Base-by-base conservation (phyloP, 169 alveolate genomes). In the Theileria orientalis region DNA sequence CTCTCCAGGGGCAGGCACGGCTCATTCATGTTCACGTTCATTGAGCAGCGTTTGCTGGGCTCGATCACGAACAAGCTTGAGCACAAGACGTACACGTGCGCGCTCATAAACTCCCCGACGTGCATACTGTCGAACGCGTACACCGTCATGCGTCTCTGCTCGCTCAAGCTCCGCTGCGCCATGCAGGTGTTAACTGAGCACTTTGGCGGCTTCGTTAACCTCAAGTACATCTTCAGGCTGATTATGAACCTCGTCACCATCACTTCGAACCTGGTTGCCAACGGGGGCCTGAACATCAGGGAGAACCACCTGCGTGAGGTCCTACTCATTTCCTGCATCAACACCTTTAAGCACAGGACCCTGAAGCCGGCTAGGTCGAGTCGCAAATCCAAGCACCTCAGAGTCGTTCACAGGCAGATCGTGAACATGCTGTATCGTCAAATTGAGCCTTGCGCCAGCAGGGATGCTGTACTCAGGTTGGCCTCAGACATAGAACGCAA, bases 191-290 rank as follows among this genome's bases (percentile, higher is more conserved):
- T 82, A 27, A n/a, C 42, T 21, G 33, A 23, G 14, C 67, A 82
- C 19, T 74, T 74, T 46, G 85, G 89, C 44, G 84, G 89, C n/a
- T 82, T 82, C 69, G 59, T 73, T 9, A 82, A 82, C 64, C 32
- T 35, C 40, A 33, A 56, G 37, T 82, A 73, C 63, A 14, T 82
- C 37, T 77, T 56, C 49, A 74, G 44, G 42, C 41, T 74, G 13
- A 32, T 68, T 1, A 60, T 56, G 61, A 82, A 69, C 57, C 80
- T 82, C 40, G 52, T 82, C 1, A 63, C 51, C 35, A 37, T 61
- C 52, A 69, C 83, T 11, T 37, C 47, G 16, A 37, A 14, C 60
- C 23, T 74, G 61, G 67, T 82, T 14, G 27, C 85, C 0, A 35
- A 14, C 44, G 70, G 89, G 16, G 74, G 84, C 14, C 14, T 76